Evolutionary conservation across 2,329 filamentous ascomycete genomes (phyloP), one percentile per base, ranked within the genome.

Genomic region (Berkeleyomyces rouxiae): DNA sequence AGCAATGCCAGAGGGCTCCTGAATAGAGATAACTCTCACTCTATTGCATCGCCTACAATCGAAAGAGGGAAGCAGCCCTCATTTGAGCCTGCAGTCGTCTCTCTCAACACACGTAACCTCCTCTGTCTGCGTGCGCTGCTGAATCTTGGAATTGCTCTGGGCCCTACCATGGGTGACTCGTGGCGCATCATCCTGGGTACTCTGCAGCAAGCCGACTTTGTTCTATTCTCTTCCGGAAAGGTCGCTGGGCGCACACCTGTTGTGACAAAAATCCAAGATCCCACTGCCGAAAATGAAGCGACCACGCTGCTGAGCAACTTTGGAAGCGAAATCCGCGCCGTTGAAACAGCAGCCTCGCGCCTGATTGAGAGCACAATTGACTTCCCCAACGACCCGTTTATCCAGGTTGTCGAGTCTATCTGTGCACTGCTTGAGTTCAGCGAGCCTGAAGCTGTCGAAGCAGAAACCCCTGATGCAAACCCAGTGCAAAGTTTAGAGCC

Each of bases 121-220:
- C 77, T 97, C 1, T 99, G 93, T 68, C 76, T 99, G 51, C 80
- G 95, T 69, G 93, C 93, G 39, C 78, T 99, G 13, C 76, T 99
- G n/a, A 99, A 99, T 68, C 75, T 99, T 3, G 93, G 93, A 1
- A 99, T 97, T 69, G 93, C 93, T 2, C 75, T 99, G 0, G 93
- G 93, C 0, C 90, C 93, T 2, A 96, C 90, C 0, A 78, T 99
- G 0, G 85, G 87, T 43, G 78, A 81, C 11, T 88, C 92, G 0
- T 99, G 95, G 88, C 85, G 84, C 1, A 97, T 99, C 64, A 79
- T 99, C 13, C 79, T 99, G 1, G 91, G 95, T 69, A 95, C 91
- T 0, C 75, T 99, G 6, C 90, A 96, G 69, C 89, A 96, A 71
- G 91, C 92, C 2, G 93, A 97, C 68, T 84, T 95, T 66, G 85